Conservation (phyloP, 768 basidiomycete genomes). For the Boletus pseudopeckii region DNA sequence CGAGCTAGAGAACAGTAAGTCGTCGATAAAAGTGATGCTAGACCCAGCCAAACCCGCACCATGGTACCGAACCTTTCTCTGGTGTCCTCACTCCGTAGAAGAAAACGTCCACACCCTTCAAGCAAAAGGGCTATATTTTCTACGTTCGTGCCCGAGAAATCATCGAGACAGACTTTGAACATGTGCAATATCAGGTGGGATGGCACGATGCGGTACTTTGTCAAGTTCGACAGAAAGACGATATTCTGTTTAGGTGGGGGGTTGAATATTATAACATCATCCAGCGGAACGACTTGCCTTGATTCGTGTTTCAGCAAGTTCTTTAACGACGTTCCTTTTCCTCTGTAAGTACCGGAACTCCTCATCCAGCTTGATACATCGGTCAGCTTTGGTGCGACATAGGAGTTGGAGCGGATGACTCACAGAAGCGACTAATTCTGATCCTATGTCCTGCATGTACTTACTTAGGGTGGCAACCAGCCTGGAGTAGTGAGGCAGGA, state of each 20-base stretch:
- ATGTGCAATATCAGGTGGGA: conserved; percentile 90
- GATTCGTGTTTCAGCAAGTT: conserved; percentile 78
- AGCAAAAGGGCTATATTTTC: conserved; percentile 90
- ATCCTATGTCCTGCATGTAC: conserved; percentile 93
- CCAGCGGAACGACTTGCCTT: conserved; percentile 51
- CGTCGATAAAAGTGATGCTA: neutral
- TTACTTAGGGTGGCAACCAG: conserved; percentile 82
- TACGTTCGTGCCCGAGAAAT: conserved; percentile 88
- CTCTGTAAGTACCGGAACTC: conserved; percentile 94
- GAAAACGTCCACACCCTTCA: conserved; percentile 91
- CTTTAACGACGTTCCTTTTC: conserved; percentile 90
- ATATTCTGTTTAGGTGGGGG: conserved; percentile 60
- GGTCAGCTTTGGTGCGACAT: conserved; percentile 2
- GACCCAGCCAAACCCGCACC: conserved; percentile 43
- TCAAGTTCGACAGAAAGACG: conserved; percentile 82
- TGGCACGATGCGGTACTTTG: conserved; percentile 93
- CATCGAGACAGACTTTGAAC: conserved; percentile 96
- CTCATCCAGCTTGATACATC: conserved; percentile 73
- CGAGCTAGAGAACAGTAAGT: conserved; percentile 56
- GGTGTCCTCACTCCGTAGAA: conserved; percentile 86
- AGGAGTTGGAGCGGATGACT: conserved; percentile 29
- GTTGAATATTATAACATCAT: neutral
- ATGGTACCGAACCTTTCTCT: conserved; percentile 82
- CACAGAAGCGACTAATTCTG: conserved; percentile 77
- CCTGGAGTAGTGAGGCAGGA: conserved; percentile 90